Conservation (phyloP, 2,329 filamentous ascomycete genomes). For the Penicillium polonicum region DNA sequence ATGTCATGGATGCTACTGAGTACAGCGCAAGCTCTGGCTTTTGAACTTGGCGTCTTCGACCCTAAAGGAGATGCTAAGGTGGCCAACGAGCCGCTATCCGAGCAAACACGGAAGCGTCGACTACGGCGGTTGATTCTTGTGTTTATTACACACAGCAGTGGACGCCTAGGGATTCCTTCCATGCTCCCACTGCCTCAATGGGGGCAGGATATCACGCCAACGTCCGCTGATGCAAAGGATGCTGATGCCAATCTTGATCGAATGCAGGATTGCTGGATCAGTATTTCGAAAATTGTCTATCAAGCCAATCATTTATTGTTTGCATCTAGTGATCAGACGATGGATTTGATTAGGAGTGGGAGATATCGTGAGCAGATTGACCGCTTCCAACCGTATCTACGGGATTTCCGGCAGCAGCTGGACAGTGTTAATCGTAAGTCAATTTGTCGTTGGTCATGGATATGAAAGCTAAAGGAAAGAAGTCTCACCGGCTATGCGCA, state of each 20-base stretch:
- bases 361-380: conserved; percentile 78
- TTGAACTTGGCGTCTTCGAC: conserved; percentile 94
- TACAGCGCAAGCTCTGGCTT: conserved; percentile 83
- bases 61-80: conserved; percentile 71
- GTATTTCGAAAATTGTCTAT: conserved; percentile 90
- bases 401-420: conserved; percentile 77
- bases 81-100: conserved; percentile 50
- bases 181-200: conserved; percentile 69
- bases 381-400: conserved; percentile 75
- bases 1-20: conserved; percentile 99
- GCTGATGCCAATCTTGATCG: conserved; percentile 51
- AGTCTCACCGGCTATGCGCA: conserved; percentile 60
- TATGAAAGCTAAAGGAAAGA: conserved; percentile 23
- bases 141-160: conserved; percentile 91
- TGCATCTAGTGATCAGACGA: conserved; percentile 80
- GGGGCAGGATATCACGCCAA: conserved; percentile 40
- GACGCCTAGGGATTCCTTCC: conserved; percentile 85
- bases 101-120: conserved; percentile 76
- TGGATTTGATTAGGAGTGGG: conserved; percentile 81
- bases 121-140: conserved; percentile 85
- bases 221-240: conserved; percentile 28
- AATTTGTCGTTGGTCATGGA: background rate
- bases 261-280: conserved; percentile 82
- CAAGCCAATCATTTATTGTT: conserved; percentile 86
- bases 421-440: conserved; percentile 65